Evolutionary conservation across 208 protist species (phyloP).

Genomic region (Leishmania amazonensis): DNA sequence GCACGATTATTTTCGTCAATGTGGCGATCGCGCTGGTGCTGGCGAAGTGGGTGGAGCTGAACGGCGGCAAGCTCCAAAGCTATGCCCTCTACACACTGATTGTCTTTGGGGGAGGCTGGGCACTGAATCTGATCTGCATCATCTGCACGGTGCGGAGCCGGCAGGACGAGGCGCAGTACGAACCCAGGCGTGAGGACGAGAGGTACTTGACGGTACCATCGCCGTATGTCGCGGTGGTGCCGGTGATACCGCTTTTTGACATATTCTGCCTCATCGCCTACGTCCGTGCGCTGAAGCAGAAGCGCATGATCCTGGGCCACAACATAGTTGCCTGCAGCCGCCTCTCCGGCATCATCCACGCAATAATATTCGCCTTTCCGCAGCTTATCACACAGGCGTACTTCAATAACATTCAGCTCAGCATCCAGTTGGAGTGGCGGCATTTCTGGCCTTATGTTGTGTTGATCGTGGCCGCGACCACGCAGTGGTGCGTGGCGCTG

Average conservation of each 20-base stretch:
- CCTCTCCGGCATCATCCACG: conserved; percentile 53
- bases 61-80: conserved; percentile 24
- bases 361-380: conserved; percentile 60
- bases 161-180: conserved; percentile 51
- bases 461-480: conserved; percentile 33
- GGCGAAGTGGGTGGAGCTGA: conserved; percentile 43
- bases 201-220: conserved; percentile 50
- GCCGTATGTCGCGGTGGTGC: conserved; percentile 62
- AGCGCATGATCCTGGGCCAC: conserved; percentile 50
- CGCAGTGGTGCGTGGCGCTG: conserved; percentile 48
- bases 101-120: conserved; percentile 70
- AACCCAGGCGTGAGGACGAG: conserved; percentile 15
- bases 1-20: conserved; percentile 35
- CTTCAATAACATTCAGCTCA: conserved; percentile 34
- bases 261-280: conserved; percentile 55
- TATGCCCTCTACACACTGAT: conserved; percentile 73
- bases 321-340: conserved; percentile 64
- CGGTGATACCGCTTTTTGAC: conserved; percentile 74
- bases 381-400: conserved; percentile 72
- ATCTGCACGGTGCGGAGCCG: conserved; percentile 61
- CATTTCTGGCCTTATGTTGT: conserved; percentile 38
- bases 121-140: conserved; percentile 61
- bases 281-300: conserved; percentile 29
- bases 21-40: conserved; percentile 45
- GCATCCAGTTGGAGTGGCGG: background rate